phyloP scores from a whole-genome alignment of 495 filamentous ascomycete genomes.

The Hypoxylon subgilvum region DNA sequence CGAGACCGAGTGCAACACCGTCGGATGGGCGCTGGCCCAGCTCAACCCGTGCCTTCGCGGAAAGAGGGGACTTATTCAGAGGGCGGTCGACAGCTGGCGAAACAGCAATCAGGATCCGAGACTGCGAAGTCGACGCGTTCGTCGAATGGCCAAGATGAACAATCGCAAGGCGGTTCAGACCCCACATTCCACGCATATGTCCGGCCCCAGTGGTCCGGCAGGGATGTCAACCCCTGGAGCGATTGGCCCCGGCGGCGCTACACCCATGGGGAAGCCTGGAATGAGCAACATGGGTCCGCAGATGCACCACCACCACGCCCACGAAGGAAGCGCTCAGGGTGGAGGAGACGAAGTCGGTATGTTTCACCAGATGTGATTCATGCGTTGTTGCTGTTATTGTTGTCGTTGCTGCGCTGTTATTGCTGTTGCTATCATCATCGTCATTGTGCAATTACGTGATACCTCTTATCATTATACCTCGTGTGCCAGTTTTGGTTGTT shows the following conservation, averaged over 20 bases:
- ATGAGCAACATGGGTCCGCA: constrained; percentile 65
- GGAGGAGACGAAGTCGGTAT: constrained; percentile 92
- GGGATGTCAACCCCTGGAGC: constrained; percentile 58
- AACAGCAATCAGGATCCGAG: constrained; percentile 97
- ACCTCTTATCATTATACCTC: constrained; percentile 52
- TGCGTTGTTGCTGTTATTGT: constrained; percentile 41
- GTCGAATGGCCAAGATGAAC: constrained; percentile 93
- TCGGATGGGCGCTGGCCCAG: constrained; percentile 94
- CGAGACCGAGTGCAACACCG: constrained; percentile 97
- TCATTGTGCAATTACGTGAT: constrained; percentile 51
- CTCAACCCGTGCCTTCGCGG: constrained; percentile 88
- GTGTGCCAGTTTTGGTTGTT: constrained; percentile 38
- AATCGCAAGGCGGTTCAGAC: constrained; percentile 70
- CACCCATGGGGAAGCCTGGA: constrained; percentile 61
- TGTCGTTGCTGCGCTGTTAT: constrained; percentile 34
- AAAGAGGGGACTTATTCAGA: constrained; percentile 93
- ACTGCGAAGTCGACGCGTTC: constrained; percentile 85
- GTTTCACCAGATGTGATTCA: constrained; percentile 79
- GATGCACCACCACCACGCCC: constrained; percentile 72
- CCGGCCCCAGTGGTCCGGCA: constrained; percentile 59
- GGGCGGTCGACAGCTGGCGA: constrained; percentile 96
- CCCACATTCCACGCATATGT: constrained; percentile 54
- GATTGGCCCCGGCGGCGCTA: constrained; percentile 50
- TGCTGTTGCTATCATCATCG: too few species aligned
- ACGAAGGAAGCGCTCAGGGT: constrained; percentile 71